Conservation (phyloP, 164 flowering plant species). For the Paratinospora sagittata region DNA sequence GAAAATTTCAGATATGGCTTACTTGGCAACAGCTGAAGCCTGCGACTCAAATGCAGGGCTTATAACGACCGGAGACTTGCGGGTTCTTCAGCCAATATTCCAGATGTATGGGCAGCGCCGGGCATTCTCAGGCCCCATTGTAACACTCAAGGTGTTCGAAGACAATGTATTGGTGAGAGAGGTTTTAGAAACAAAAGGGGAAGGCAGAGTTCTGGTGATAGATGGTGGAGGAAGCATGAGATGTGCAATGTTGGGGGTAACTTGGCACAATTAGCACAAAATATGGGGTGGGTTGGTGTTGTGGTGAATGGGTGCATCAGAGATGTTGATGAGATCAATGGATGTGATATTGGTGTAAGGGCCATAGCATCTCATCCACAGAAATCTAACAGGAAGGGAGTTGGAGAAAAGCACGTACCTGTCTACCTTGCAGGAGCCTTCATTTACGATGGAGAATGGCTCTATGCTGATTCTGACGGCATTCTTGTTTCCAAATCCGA, state of each 20-base stretch:
- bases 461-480: constrained; percentile 74
- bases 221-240: constrained; percentile 76
- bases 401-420: constrained; percentile 58
- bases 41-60: constrained; percentile 52
- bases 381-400: constrained; percentile 55
- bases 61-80: constrained; percentile 48
- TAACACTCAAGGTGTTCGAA: constrained; percentile 62
- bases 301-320: constrained; percentile 70
- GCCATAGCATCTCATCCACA: constrained; percentile 58
- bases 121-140: constrained; percentile 59
- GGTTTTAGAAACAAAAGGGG: constrained; percentile 55
- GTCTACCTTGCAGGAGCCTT: constrained; percentile 42
- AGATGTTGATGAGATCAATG: constrained; percentile 73
- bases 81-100: constrained; percentile 53
- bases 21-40: constrained; percentile 56
- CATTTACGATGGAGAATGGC: constrained; percentile 69
- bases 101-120: constrained; percentile 45
- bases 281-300: constrained; percentile 65
- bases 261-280: constrained; percentile 57
- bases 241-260: constrained; percentile 73
- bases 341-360: constrained; percentile 61
- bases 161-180: constrained; percentile 68
- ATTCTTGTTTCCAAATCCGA: constrained; percentile 53
- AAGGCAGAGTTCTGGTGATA: constrained; percentile 66
- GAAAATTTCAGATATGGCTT: constrained; percentile 30